Evolutionary conservation across 495 filamentous ascomycete species (phyloP), one percentile per base, ranked within the genome.

Genomic region (Aspergillus avenaceus): DNA sequence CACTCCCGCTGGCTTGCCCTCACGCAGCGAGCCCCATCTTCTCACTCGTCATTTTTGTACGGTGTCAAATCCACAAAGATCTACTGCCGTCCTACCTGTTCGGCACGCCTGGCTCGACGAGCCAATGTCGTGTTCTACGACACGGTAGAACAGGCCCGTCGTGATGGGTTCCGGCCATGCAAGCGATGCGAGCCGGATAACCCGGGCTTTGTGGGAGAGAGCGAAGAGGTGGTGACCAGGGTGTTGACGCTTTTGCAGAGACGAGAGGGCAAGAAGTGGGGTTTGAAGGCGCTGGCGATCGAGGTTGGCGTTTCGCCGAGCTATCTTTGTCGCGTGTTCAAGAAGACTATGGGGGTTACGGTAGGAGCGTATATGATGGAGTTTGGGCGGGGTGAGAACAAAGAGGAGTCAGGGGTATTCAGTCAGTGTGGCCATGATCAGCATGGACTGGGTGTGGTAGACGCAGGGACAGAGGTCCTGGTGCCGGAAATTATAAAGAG

Each of bases 51-150:
- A 27, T 84, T 83, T 50, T 59, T 82, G 54, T 82, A 82, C 63
- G 65, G 62, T 22, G 81, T 84, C 34, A 67, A 69, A 36, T 75
- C 75, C 6, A 83, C 80, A 8, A 72, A 69, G n/a, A 77, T 81
- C 50, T 82, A 74, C 62, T 84, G 79, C 59, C 73, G 77, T 0
- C 78, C 78, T 12, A 74, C 66, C 4, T 82, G 78, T 50, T 58
- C 73, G 2, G 70, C 77, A 2, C 71, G 78, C n/a, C 73, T 80
- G 32, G 77, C 80, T 4, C 64, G 77, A 34, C 65, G 79, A 22
- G 70, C 73, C 24, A 80, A 82, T 48, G 64, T 82, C 32, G 58
- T 58, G 0, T 82, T 81, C 64, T 76, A 70, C 56, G 55, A 70
- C 42, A 71, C 66, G 1, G 59, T 71, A 16, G 57, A 65, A 0